Percentiles rank a stretch among this genome's conserved stretches.
phyloP scores from a whole-genome alignment of 805 yeast species.

The Lachancea nothofagi region DNA sequence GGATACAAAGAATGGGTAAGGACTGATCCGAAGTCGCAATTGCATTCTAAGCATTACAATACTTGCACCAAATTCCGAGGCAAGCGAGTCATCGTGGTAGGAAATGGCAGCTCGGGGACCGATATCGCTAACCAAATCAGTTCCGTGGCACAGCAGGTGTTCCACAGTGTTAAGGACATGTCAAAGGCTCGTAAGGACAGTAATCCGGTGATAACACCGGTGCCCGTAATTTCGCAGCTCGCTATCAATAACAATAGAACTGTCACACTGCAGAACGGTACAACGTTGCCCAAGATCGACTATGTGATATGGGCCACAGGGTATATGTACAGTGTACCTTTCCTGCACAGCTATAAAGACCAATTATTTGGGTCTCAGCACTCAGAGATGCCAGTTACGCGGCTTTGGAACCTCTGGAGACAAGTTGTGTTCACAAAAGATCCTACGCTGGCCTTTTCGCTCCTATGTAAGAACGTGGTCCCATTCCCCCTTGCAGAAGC shows the following conservation, averaged over 20 bases:
- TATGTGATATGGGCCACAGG: constrained; percentile 47
- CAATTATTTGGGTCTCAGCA: constrained; percentile 24
- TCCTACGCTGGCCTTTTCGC: constrained; percentile 60
- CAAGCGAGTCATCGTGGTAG: constrained; percentile 35
- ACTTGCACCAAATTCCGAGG: constrained; percentile 30
- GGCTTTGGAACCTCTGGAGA: constrained; percentile 46
- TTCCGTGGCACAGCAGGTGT: constrained; percentile 27
- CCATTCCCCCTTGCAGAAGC: constrained; percentile 58
- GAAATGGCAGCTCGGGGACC: constrained; percentile 41
- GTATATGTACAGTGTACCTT: constrained; percentile 43
- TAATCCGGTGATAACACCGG: constrained; percentile 11
- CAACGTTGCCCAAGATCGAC: constrained; percentile 31
- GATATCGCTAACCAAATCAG: constrained; percentile 41
- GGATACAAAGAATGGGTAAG: constrained; percentile 37
- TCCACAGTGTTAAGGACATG: constrained; percentile 53
- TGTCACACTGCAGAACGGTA: constrained; percentile 33
- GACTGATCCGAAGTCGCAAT: constrained; percentile 23
- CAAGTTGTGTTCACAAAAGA: constrained; percentile 54
- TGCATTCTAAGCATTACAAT: constrained; percentile 39
- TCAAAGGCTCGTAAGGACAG: constrained; percentile 33
- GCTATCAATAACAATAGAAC: constrained; percentile 20
- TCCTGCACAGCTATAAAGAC: constrained; percentile 28
- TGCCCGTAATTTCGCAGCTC: constrained; percentile 31
- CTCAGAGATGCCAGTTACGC: constrained; percentile 7
- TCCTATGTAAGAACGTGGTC: constrained; percentile 54